These are phyloP conservation scores for Actinomortierella wolfii DNA, from an alignment of 371 early-diverging fungal genomes.

Conservation along the genomic window DNA sequence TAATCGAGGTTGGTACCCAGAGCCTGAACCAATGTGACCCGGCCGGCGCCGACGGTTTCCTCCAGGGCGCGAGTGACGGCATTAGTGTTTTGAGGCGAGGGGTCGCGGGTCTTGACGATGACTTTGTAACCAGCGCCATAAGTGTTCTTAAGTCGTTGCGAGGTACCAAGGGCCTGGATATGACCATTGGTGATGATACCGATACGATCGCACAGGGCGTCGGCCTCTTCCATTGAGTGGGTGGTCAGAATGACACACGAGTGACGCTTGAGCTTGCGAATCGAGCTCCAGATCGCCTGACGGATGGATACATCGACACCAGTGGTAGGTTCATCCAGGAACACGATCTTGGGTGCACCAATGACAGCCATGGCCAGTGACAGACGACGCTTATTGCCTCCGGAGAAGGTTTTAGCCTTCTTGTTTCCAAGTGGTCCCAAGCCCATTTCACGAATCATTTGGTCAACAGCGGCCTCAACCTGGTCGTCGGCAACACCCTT, in stretches of 20 bases:
- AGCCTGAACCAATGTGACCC: conserved; percentile 34
- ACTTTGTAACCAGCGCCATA: conserved; percentile 52
- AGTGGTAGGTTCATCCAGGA: conserved; percentile 71
- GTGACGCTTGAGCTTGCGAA: conserved; percentile 48
- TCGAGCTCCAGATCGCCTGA: conserved; percentile 52
- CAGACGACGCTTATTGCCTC: conserved; percentile 65
- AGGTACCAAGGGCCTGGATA: conserved; percentile 53
- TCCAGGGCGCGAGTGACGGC: conserved; percentile 22
- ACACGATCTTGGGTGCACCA: conserved; percentile 56
- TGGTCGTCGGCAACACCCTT: conserved; percentile 40
- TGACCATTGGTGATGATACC: conserved; percentile 56
- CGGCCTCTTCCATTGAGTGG: conserved; percentile 52
- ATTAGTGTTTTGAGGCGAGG: neutral
- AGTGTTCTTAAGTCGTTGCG: conserved; percentile 51
- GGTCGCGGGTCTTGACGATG: conserved; percentile 32
- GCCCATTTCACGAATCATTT: conserved; percentile 43
- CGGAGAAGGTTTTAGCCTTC: conserved; percentile 48
- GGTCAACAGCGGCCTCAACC: conserved; percentile 19
- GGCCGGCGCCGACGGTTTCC: conserved; percentile 30
- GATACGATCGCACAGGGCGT: conserved; percentile 51
- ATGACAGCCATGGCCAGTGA: conserved; percentile 61
- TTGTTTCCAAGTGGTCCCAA: conserved; percentile 38
- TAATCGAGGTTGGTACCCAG: conserved; percentile 45
- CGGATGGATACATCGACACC: conserved; percentile 55
- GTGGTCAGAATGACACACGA: conserved; percentile 52